Conservation (phyloP, 1,139 yeast genomes). For the Torulaspora globosa region DNA sequence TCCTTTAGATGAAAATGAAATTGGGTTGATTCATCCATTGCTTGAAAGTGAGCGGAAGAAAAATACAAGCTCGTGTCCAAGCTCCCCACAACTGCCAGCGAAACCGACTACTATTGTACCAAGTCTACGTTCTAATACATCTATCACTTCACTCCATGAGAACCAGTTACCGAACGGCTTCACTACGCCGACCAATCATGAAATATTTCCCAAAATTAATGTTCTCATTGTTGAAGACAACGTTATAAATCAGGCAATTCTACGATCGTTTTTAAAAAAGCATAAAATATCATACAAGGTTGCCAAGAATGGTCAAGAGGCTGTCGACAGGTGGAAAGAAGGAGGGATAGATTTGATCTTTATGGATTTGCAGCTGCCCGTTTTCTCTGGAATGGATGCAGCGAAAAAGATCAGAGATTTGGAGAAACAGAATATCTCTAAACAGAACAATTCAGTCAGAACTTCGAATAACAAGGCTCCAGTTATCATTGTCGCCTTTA, state of each 20-base stretch:
- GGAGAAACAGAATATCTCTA: constrained; percentile 45
- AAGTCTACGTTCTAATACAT: constrained; percentile 1
- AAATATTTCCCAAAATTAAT: constrained; percentile 66
- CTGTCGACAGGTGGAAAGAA: constrained; percentile 83
- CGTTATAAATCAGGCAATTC: constrained; percentile 86
- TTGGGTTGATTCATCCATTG: constrained; percentile 21
- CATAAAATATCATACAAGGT: constrained; percentile 81
- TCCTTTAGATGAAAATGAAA: constrained; percentile 22
- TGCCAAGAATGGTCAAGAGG: constrained; percentile 90
- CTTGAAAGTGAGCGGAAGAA: constrained; percentile 16
- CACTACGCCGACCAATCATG: constrained; percentile 25
- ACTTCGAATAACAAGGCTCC: constrained; percentile 49
- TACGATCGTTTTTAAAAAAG: constrained; percentile 85
- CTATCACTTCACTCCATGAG: constrained; percentile 3
- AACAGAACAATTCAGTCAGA: too few relatives aligned
- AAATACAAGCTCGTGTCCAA: constrained; percentile 8
- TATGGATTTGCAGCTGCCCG: constrained; percentile 94
- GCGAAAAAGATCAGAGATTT: constrained; percentile 82
- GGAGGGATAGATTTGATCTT: constrained; percentile 90
- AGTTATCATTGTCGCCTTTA: constrained; percentile 90
- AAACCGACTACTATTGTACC: constrained; percentile 9
- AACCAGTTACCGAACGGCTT: constrained; percentile 8
- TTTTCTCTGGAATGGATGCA: constrained; percentile 88
- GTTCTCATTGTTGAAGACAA: constrained; percentile 95
- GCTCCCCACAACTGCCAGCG: constrained; percentile 9